Base-by-base conservation (phyloP, 78 protist species). In the Chrysochromulina parva region DNA sequence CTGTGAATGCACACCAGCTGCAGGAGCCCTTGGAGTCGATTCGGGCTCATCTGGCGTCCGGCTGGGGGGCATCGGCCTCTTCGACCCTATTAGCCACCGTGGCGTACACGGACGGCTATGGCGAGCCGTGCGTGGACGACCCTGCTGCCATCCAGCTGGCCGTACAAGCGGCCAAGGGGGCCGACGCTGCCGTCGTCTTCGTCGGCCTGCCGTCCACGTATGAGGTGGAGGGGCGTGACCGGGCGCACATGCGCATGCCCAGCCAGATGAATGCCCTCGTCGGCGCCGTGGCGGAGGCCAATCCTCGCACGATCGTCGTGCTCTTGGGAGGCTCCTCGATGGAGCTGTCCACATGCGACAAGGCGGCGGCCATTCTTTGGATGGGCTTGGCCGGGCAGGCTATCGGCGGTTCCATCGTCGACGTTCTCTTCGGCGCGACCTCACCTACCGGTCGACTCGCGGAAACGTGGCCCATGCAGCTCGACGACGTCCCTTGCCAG, bases 401-500 rank as follows among this genome's bases (percentile, higher is more conserved):
- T 54, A 20, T 3, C 65, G 96, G 92, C 9, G 6, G 1, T 47
- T 93, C 95, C 20, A 0, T 93, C 50, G 94, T 88, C 9, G 53
- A 48, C 38, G 52, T 94, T 22, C 57, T 94, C 52, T 62, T 93
- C 10, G 96, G 96, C 53, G 86, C 76, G 9, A 48, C 26, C 47
- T 54, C 38, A 16, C 96, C 96, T n/a, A 1, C 88, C 3, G 96
- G 95, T 22, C 6, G 60, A 50, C 92, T 94, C 52, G 93, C 96
- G 48, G n/a, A 93, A 50, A 90, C 95, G 22, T 82, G 88, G 22
- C 96, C 94, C n/a, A 2, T 0, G 26, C 57, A 0, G 47, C 71
- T 82, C 19, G 59, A 85, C 73, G 91, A 85, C 10, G 0, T 52
- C 19, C 67, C 28, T 17, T 73, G 76, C 5, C 55, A 4, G 48